A percentile compares a stretch with the other conserved stretches of the same genome.
These are phyloP conservation scores for Aquilaria yunnanensis DNA, from an alignment of 345 rosid species.

Conservation along the genomic window DNA sequence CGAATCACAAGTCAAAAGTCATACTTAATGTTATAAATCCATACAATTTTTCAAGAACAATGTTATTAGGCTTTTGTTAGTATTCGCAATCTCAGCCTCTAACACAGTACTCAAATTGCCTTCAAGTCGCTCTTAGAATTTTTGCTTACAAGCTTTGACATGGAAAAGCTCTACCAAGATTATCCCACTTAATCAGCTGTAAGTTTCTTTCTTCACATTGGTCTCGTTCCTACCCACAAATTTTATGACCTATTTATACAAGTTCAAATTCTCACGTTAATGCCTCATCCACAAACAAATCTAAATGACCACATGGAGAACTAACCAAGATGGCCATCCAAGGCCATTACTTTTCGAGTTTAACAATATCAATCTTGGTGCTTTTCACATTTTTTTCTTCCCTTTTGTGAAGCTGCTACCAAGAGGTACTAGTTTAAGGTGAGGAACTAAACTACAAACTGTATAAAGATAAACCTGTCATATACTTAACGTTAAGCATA, in stretches of 20 bases:
- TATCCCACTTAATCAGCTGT: constrained; percentile 17
- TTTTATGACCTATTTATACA: constrained; percentile 7
- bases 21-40: neutral
- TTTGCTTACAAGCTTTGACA: constrained; percentile 47
- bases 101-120: constrained; percentile 9
- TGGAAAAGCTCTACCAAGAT: neutral
- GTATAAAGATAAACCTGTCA: neutral
- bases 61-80: neutral
- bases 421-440: constrained; percentile 44
- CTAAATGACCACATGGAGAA: neutral
- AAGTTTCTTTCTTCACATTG: neutral
- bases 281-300: constrained; percentile 10
- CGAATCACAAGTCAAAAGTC: neutral
- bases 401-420: constrained; percentile 28
- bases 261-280: constrained; percentile 2
- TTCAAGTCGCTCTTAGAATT: constrained; percentile 28
- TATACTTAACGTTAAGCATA: neutral
- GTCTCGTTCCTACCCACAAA: neutral
- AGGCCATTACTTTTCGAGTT: constrained; percentile 6
- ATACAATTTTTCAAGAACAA: neutral
- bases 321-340: constrained; percentile 13
- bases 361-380: constrained; percentile 12
- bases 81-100: too few relatives aligned
- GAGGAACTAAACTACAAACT: constrained; percentile 12
- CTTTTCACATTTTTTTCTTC: constrained; percentile 18